phyloP scores from a whole-genome alignment of 768 basidiomycete species.

The Mycena vulgaris region DNA sequence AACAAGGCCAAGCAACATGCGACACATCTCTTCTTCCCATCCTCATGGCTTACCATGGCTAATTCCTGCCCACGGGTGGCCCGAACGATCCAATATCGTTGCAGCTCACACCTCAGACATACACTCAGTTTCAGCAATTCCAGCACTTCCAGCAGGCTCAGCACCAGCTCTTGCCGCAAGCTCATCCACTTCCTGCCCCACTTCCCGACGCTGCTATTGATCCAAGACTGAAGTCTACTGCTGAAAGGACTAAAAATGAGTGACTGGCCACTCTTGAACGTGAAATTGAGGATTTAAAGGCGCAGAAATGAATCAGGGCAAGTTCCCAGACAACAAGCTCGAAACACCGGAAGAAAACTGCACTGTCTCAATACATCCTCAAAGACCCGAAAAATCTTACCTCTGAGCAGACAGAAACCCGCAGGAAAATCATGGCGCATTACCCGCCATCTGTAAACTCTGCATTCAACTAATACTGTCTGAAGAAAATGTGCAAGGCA shows the following conservation, averaged over 20 bases:
- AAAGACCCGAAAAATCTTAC: too few species aligned
- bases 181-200: background rate
- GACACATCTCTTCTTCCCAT: background rate
- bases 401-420: too few species aligned
- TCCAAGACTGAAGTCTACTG: background rate
- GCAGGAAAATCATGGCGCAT: too few species aligned
- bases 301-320: background rate
- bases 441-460: too few species aligned
- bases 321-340: background rate
- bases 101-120: background rate
- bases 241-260: background rate
- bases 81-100: background rate
- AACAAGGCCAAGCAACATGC: background rate
- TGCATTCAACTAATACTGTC: too few species aligned
- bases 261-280: background rate
- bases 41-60: background rate
- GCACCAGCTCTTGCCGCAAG: background rate
- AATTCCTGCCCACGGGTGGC: background rate
- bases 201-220: background rate
- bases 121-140: background rate
- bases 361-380: background rate
- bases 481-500: too few species aligned
- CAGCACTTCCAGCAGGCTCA: background rate
- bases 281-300: background rate
- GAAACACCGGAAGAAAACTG: background rate